A percentile compares a stretch with the other conserved stretches of the same genome.
phyloP scores from a whole-genome alignment of 768 basidiomycete genomes.

The Russula sp. region DNA sequence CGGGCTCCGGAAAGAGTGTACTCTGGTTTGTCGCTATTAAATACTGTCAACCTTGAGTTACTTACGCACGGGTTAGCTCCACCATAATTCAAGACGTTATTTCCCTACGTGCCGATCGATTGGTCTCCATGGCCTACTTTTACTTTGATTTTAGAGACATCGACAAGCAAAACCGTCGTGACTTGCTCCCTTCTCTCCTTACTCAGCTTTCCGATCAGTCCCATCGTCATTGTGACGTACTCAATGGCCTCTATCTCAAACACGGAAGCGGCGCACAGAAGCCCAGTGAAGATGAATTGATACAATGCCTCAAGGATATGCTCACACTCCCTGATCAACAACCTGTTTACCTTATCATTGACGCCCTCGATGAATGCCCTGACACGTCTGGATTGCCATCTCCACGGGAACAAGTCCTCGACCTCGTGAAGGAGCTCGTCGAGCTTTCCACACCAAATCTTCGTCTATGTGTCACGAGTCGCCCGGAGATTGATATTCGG shows the following conservation, averaged over 20 bases:
- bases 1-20: neutral
- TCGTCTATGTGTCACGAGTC: slow-evolving; percentile 5
- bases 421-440: neutral
- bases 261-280: neutral
- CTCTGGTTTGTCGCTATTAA: neutral
- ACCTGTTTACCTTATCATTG: neutral
- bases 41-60: neutral
- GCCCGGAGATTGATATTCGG: slow-evolving; percentile 3
- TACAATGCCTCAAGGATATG: neutral
- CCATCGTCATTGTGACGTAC: neutral
- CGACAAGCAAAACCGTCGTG: neutral
- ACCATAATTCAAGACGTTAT: slow-evolving; percentile 1
- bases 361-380: neutral
- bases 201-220: neutral
- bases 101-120: too few species aligned
- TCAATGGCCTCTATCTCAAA: neutral
- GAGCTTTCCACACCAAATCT: neutral
- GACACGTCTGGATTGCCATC: slow-evolving; percentile 3
- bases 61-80: neutral
- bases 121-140: neutral
- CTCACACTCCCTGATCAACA: neutral
- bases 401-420: neutral
- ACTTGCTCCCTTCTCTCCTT: neutral
- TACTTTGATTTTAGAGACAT: slow-evolving; percentile 2
- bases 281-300: neutral